Percentiles rank a stretch among this genome's conserved stretches.
Evolutionary conservation across 2,329 filamentous ascomycete genomes (phyloP).

Genomic region (Tolypocladium ophioglossoides): DNA sequence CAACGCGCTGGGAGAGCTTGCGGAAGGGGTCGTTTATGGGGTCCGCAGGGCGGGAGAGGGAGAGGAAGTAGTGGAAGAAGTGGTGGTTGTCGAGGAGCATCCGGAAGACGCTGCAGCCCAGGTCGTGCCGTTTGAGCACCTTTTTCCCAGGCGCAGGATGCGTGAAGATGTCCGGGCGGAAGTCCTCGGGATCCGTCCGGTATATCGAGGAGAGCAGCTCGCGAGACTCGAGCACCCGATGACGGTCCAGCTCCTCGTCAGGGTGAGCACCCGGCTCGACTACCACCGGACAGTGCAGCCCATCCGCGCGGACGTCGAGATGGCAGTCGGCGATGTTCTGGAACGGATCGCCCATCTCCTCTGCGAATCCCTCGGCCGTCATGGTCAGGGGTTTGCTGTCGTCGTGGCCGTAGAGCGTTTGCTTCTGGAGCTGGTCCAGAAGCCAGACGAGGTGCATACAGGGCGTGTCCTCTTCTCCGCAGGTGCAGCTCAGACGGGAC

Average conservation of each 20-base stretch:
- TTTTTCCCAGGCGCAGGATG: slow-evolving; percentile 16
- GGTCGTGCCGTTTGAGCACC: slow-evolving; percentile 32
- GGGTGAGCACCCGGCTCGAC: slow-evolving; percentile 19
- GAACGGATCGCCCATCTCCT: slow-evolving; percentile 38
- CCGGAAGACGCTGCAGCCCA: slow-evolving; percentile 40
- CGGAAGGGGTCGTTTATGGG: slow-evolving; percentile 35
- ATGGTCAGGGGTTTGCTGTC: slow-evolving; percentile 28
- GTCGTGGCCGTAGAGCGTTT: slow-evolving; percentile 31
- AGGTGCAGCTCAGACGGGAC: slow-evolving; percentile 36
- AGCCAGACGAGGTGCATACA: slow-evolving; percentile 46
- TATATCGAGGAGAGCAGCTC: slow-evolving; percentile 40
- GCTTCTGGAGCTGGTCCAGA: slow-evolving; percentile 39
- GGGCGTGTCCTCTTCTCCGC: slow-evolving; percentile 22
- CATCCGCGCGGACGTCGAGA: slow-evolving; percentile 39
- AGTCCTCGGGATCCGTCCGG: slow-evolving; percentile 26
- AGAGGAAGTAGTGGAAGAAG: slow-evolving; percentile 43
- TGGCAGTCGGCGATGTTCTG: slow-evolving; percentile 37
- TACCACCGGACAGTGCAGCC: slow-evolving; percentile 37
- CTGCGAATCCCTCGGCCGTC: slow-evolving; percentile 29
- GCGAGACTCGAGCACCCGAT: slow-evolving; percentile 36
- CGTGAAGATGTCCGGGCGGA: slow-evolving; percentile 35
- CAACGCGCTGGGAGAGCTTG: slow-evolving; percentile 35
- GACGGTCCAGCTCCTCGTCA: slow-evolving; percentile 17
- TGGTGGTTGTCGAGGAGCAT: slow-evolving; percentile 44
- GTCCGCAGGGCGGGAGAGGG: slow-evolving; percentile 32